A percentile compares a stretch with the other conserved stretches of the same genome.
phyloP scores from a whole-genome alignment of 2,329 filamentous ascomycete species.

The Volutella citrinella region DNA sequence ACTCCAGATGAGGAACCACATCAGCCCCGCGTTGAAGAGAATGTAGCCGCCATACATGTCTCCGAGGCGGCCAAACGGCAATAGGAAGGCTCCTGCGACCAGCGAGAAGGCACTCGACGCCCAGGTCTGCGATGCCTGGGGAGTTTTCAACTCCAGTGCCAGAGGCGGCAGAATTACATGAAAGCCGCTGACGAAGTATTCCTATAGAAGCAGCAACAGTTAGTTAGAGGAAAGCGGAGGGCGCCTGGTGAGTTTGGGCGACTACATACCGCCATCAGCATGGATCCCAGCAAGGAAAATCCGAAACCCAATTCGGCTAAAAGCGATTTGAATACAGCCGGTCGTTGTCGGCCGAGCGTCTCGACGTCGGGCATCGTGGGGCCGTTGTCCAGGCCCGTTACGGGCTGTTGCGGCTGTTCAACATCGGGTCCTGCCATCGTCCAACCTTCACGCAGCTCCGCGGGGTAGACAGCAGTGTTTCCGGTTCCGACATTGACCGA shows the following conservation, averaged over 20 bases:
- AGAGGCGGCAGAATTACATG: constrained; percentile 61
- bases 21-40: constrained; percentile 57
- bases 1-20: constrained; percentile 68
- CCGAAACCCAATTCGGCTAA: constrained; percentile 23
- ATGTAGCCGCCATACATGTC: constrained; percentile 62
- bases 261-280: constrained; percentile 22
- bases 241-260: too few species aligned
- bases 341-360: constrained; percentile 24
- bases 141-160: constrained; percentile 59
- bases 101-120: constrained; percentile 61
- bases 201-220: constrained; percentile 7
- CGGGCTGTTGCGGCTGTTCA: constrained; percentile 8
- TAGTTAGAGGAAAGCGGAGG: too few species aligned
- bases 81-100: constrained; percentile 54
- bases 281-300: constrained; percentile 21
- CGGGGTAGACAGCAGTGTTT: too few species aligned
- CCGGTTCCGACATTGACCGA: too few species aligned
- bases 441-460: too few species aligned
- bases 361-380: constrained; percentile 18
- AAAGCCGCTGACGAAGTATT: constrained; percentile 27
- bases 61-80: constrained; percentile 59
- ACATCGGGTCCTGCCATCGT: not conserved
- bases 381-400: constrained; percentile 5
- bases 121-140: constrained; percentile 60
- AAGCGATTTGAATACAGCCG: constrained; percentile 18